Percentiles rank a stretch among this genome's conserved stretches.
Evolutionary conservation across 1,284 basidiomycete genomes (phyloP).

Genomic region (Trichosporon faecale): DNA sequence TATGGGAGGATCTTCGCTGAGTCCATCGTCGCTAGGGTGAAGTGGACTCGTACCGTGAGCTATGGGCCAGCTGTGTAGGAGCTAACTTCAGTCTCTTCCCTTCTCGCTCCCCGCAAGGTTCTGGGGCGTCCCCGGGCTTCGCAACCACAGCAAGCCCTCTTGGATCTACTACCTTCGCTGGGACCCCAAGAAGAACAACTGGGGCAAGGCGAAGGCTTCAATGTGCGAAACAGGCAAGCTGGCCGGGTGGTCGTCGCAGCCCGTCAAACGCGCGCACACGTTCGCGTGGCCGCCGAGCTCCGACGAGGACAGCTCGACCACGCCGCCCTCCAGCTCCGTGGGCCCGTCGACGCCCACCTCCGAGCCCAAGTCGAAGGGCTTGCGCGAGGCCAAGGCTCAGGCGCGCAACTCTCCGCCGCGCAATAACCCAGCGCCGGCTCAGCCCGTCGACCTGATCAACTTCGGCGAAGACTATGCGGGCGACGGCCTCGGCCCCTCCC

Average conservation of each 20-base stretch:
- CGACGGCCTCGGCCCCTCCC: not conserved
- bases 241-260: not conserved
- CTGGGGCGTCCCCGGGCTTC: not conserved
- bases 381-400: not conserved
- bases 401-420: not conserved
- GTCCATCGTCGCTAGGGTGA: slow-evolving; percentile 21
- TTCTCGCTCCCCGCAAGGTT: slow-evolving; percentile 16
- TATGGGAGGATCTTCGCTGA: slow-evolving; percentile 31
- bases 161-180: slow-evolving; percentile 14
- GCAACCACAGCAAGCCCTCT: not conserved
- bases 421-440: not conserved
- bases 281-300: not conserved
- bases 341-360: not conserved
- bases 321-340: not conserved
- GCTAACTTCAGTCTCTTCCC: slow-evolving; percentile 14
- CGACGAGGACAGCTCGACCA: not conserved
- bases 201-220: not conserved
- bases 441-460: not conserved
- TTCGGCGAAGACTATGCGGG: not conserved
- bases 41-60: slow-evolving; percentile 26
- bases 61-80: too few species aligned
- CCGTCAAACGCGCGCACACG: not conserved
- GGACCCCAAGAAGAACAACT: not conserved
- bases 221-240: not conserved
- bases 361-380: not conserved